Percentiles rank a stretch among this genome's conserved stretches.
phyloP scores from a whole-genome alignment of 257 asterid genomes.

The Phtheirospermum japonicum region DNA sequence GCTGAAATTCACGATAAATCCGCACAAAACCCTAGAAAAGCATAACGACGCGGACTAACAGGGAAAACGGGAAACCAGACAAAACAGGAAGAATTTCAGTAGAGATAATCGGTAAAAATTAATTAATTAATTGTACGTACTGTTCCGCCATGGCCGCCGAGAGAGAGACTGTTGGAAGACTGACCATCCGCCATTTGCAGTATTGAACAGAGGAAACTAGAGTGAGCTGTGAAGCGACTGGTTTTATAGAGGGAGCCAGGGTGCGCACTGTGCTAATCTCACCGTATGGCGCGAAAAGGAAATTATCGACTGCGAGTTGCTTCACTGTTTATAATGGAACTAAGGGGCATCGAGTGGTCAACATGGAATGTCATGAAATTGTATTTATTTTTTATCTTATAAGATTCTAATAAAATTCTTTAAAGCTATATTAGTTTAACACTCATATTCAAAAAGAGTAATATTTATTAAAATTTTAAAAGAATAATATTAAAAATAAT shows the following conservation, averaged over 20 bases:
- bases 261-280: slow-evolving; percentile 12
- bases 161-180: slow-evolving; percentile 68
- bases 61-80: background rate
- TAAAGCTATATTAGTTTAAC: too few relatives aligned
- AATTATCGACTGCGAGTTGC: slow-evolving; percentile 23
- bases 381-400: too few relatives aligned
- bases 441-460: too few relatives aligned
- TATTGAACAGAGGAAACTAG: background rate
- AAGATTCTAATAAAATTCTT: too few relatives aligned
- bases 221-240: slow-evolving; percentile 10
- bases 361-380: too few relatives aligned
- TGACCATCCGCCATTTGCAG: slow-evolving; percentile 79
- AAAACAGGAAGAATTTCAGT: background rate
- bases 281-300: slow-evolving; percentile 41
- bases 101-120: background rate
- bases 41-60: background rate
- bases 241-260: slow-evolving; percentile 16
- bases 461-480: too few relatives aligned
- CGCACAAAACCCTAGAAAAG: slow-evolving; percentile 15
- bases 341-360: too few relatives aligned
- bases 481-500: too few relatives aligned
- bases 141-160: slow-evolving; percentile 89
- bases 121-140: slow-evolving; percentile 39
- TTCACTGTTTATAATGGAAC: too few relatives aligned
- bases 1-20: background rate